Base-by-base conservation (phyloP, 805 yeast genomes). In the Kodamaea leandrae region DNA sequence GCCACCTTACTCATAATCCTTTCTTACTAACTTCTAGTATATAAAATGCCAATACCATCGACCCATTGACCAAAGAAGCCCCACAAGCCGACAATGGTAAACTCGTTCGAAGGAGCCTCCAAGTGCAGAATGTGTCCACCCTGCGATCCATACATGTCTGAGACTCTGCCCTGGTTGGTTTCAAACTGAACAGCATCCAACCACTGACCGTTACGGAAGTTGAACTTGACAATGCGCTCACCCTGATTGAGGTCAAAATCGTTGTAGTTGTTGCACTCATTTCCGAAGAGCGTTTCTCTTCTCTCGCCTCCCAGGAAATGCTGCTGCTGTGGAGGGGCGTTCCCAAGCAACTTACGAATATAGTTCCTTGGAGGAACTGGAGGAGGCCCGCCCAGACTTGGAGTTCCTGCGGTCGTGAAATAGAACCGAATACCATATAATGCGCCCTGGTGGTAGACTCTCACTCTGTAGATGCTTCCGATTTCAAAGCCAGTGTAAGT, bases 151-250 rank as follows among this genome's bases (percentile, higher is more conserved):
- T 67, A 76, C 71, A 77, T 62, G 2, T 71, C 72, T 28, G 83
- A 76, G 1, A 66, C 52, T 45, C 80, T 68, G 2, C 83, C 84
- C 3, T 56, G 55, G 42, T 64, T 67, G 2, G 95, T 85, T 14
- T 80, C 69, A 24, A 93, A 65, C 55, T 86, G 93, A 16, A 87
- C 66, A 1, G 83, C 96, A 67, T 93, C 98, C 4, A 93, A 69
- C 97, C 98, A 93, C 1, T 72, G 80, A 8, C 98, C 98, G 30
- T 79, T 70, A 48, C 95, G 71, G 34, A 88, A 64, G 32, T 74
- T 70, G 41, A 90, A 65, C 18, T 82, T 83, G 3, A 69, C 58
- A 6, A 91, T 65, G 7, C 49, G 44, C 55, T 91, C 96, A 35
- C 80, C 86, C 0, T 58, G 58, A 3, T 66, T 64, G n/a, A 89